phyloP scores from a whole-genome alignment of 148 eudicot genomes.

The Chenopodium berlandieri region DNA sequence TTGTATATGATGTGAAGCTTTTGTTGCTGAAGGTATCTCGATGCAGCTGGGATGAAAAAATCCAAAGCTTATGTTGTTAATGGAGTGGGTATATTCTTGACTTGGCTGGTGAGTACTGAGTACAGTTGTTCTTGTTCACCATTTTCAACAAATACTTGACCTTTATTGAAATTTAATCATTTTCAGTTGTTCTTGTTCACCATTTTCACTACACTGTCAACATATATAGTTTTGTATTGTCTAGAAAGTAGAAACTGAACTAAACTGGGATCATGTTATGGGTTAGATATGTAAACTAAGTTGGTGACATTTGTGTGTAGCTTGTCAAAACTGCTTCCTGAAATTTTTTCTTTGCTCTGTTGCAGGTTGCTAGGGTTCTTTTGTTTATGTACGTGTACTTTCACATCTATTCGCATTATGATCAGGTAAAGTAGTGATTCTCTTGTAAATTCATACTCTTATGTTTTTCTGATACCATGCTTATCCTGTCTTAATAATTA shows the following conservation, averaged over 20 bases:
- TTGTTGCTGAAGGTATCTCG: slow-evolving; percentile 65
- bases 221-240: not conserved
- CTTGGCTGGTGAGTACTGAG: slow-evolving; percentile 86
- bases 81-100: slow-evolving; percentile 77
- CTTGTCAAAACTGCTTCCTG: slow-evolving; percentile 5
- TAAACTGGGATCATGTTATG: not conserved
- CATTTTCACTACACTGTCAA: not conserved
- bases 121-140: not conserved
- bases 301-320: not conserved
- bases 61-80: slow-evolving; percentile 69
- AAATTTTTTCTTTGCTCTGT: slow-evolving; percentile 15
- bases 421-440: slow-evolving; percentile 55
- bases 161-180: not conserved
- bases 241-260: slow-evolving; percentile 9
- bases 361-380: slow-evolving; percentile 81
- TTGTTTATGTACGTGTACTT: slow-evolving; percentile 69
- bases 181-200: not conserved
- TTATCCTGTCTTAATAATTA: not conserved
- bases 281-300: not conserved
- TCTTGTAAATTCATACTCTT: not conserved
- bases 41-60: slow-evolving; percentile 72
- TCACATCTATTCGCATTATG: slow-evolving; percentile 65
- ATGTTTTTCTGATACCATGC: not conserved
- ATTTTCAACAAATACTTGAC: not conserved
- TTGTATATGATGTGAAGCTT: slow-evolving; percentile 19